Evolutionary conservation across 106 monocot genomes (phyloP).

Genomic region (Apostasia ramifera): DNA sequence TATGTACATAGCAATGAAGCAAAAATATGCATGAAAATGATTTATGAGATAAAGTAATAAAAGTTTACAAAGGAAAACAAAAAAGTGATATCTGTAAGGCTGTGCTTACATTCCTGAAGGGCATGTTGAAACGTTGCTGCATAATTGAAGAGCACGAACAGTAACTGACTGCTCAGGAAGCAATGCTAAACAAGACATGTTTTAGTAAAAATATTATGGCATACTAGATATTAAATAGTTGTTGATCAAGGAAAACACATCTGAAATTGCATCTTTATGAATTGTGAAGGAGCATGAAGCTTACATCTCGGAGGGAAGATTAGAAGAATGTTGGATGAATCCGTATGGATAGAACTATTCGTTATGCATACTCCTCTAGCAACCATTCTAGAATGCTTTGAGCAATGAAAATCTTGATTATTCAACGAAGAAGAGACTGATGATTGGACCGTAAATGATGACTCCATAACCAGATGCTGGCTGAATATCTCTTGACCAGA

Average conservation of each 20-base stretch:
- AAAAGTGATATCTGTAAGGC: neutral
- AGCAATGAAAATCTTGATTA: slow-evolving; percentile 8
- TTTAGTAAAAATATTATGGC: slow-evolving; percentile 1
- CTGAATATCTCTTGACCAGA: slow-evolving; percentile 79
- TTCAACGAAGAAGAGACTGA: slow-evolving; percentile 12
- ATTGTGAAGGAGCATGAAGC: neutral
- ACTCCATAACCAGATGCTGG: slow-evolving; percentile 50
- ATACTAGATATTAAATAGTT: neutral
- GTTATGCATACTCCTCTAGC: slow-evolving; percentile 67
- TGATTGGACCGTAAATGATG: slow-evolving; percentile 39
- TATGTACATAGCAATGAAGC: no score
- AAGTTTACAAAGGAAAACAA: neutral
- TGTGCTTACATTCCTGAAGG: slow-evolving; percentile 62
- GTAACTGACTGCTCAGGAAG: slow-evolving; percentile 42
- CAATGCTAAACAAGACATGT: slow-evolving; percentile 38
- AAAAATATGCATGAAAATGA: no score
- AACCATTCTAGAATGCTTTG: slow-evolving; percentile 25
- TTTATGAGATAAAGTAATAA: no score
- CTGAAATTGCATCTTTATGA: neutral
- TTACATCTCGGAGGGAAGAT: slow-evolving; percentile 88
- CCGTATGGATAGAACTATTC: slow-evolving; percentile 30
- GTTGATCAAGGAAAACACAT: neutral
- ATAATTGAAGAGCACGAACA: slow-evolving; percentile 68
- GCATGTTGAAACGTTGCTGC: slow-evolving; percentile 70
- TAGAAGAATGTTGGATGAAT: slow-evolving; percentile 60